Percentiles rank a stretch among this genome's conserved stretches.
Evolutionary conservation across 371 early-diverging fungal genomes (phyloP).

Genomic region (Mucor ambiguus): DNA sequence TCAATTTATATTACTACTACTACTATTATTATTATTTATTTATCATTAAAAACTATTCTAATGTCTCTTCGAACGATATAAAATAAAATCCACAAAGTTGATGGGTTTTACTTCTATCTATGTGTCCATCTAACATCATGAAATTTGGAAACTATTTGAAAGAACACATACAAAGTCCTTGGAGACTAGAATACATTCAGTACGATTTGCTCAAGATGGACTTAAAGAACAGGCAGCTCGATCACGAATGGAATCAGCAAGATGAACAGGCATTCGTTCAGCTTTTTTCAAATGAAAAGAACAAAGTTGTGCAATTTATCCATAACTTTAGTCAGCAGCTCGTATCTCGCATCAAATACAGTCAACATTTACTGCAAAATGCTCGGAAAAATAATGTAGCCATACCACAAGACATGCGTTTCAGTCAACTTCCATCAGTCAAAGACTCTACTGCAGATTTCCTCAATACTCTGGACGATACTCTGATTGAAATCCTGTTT

Average conservation of each 20-base stretch:
- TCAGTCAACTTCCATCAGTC: conserved; percentile 1
- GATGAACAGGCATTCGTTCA: conserved; percentile 78
- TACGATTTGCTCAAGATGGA: conserved; percentile 34
- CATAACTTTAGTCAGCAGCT: conserved; percentile 73
- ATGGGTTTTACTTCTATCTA: no score
- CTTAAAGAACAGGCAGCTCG: conserved; percentile 31
- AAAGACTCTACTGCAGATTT: background rate
- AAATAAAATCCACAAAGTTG: background rate
- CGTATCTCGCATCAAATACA: conserved; percentile 69
- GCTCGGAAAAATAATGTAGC: conserved; percentile 5
- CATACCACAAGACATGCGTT: conserved; percentile 1
- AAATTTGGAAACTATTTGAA: conserved; percentile 20
- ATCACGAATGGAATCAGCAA: conserved; percentile 52
- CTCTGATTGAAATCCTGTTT: conserved; percentile 26
- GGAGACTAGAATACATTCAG: conserved; percentile 39
- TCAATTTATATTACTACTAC: background rate
- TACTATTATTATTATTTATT: background rate
- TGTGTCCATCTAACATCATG: background rate
- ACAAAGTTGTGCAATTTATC: conserved; percentile 82
- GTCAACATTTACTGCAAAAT: conserved; percentile 58
- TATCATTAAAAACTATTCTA: conserved; percentile 1
- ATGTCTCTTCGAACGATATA: background rate
- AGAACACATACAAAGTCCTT: conserved; percentile 23
- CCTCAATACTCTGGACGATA: conserved; percentile 16
- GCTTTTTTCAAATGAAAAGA: conserved; percentile 74